Evolutionary conservation across 495 filamentous ascomycete species (phyloP), one percentile per base, ranked within the genome.

Genomic region (Aeminium ludgeri): DNA sequence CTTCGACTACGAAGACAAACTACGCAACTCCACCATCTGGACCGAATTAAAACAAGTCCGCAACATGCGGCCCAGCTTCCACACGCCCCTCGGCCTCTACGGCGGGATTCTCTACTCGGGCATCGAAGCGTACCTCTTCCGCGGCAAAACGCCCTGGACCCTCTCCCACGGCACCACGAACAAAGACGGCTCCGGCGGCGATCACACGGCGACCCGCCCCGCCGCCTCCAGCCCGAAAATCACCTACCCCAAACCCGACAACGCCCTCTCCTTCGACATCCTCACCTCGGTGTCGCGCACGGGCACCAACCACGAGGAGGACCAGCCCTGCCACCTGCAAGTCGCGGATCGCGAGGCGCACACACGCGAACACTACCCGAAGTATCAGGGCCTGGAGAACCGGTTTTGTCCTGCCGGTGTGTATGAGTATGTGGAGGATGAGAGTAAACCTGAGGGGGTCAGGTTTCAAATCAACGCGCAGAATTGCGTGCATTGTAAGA

Each of bases 401-500:
- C 70, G 91, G n/a, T 99, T 99, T 66, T 99, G 89, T 54, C 89
- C 89, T n/a, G 89, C 89, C 0, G 89, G 85, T 4, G 89, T 99
- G 51, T 99, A 99, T 54, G 89, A 99, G 63, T 99, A 96, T 58
- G 73, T 96, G 4, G 89, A 96, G 60, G 89, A 99, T 54, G 68
- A 76, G 27, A 76, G 60, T 23, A 89, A 87, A 63, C 61, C 76
- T 34, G 64, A 80, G 40, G 89, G 89, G 0, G 83, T 96, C 41
- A 67, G 84, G 46, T 99, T 99, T 65, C 86, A 95, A 65, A 96
- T 99, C 50, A 97, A 97, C 57, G 68, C 86, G 19, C 91, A 96
- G 56, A 95, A 96, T 60, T 99, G 89, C 58, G 89, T 99, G 41
- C 89, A 99, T 61, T 99, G 89, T 67, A 99, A 99, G 72, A 96